phyloP scores from a whole-genome alignment of 2,329 filamentous ascomycete species.

The Rugonectria rugulosa region DNA sequence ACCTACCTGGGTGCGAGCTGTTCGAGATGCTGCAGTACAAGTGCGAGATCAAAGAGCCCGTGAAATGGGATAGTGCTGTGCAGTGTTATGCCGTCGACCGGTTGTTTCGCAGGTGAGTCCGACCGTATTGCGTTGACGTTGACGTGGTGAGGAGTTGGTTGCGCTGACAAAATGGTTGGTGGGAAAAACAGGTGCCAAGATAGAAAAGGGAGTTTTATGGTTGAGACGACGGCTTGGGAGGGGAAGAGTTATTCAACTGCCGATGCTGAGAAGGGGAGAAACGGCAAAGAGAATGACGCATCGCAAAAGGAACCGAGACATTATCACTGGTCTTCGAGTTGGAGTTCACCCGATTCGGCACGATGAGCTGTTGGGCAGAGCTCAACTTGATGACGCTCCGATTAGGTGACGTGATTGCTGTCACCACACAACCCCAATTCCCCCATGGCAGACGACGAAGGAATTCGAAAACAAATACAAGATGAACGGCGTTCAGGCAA shows the following conservation, averaged over 20 bases:
- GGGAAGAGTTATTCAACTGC: constrained; percentile 38
- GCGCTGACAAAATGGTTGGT: constrained; percentile 1
- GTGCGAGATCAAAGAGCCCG: constrained; percentile 61
- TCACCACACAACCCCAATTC: background rate
- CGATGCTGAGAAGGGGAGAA: constrained; percentile 14
- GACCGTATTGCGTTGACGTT: constrained; percentile 1
- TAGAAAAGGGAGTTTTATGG: constrained; percentile 63
- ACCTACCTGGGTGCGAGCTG: constrained; percentile 64
- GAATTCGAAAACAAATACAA: background rate
- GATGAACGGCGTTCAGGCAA: background rate
- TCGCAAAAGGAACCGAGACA: constrained; percentile 32
- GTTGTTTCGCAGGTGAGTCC: constrained; percentile 65
- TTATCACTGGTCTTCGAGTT: constrained; percentile 46
- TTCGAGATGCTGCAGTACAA: constrained; percentile 67
- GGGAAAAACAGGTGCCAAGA: constrained; percentile 53
- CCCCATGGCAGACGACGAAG: background rate
- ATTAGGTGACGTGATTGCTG: background rate
- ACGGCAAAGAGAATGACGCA: constrained; percentile 24
- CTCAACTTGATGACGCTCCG: background rate
- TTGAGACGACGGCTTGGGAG: constrained; percentile 73
- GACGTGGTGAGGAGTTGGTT: background rate
- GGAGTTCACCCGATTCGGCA: constrained; percentile 44
- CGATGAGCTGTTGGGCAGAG: constrained; percentile 16
- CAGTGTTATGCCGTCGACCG: constrained; percentile 65
- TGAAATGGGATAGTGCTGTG: constrained; percentile 54